Conservation (phyloP, 257 asterid species). For the Forsythia suspensa region DNA sequence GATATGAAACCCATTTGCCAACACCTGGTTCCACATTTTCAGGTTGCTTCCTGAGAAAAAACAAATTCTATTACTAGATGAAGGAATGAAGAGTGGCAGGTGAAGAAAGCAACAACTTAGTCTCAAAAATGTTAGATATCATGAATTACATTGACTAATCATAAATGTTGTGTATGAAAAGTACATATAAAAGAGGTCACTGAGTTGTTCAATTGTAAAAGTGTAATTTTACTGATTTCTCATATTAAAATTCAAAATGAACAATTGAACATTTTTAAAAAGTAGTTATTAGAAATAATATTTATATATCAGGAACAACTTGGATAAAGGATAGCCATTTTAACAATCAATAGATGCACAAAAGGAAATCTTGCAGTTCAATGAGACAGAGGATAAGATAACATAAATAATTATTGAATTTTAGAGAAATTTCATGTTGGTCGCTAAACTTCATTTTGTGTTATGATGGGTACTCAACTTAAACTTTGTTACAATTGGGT, state of each 20-base stretch:
- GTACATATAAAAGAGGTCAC: not conserved
- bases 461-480: not conserved
- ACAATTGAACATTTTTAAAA: not conserved
- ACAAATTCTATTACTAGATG: conserved; percentile 25
- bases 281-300: not conserved
- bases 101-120: conserved; percentile 14
- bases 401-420: not conserved
- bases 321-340: not conserved
- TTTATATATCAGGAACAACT: not conserved
- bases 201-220: not conserved
- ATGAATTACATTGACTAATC: not conserved
- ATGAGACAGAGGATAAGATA: not conserved
- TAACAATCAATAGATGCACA: not conserved
- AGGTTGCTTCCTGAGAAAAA: conserved; percentile 40
- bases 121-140: conserved; percentile 1
- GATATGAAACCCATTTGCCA: conserved; percentile 98
- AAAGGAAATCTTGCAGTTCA: not conserved
- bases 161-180: not conserved
- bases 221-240: not conserved
- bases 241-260: not conserved
- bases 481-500: not conserved
- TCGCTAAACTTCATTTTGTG: not conserved
- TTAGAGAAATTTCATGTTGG: not conserved
- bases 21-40: conserved; percentile 78
- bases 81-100: conserved; percentile 13